Evolutionary conservation across 2,329 filamentous ascomycete genomes (phyloP).

Genomic region (Raffaelea arxii): DNA sequence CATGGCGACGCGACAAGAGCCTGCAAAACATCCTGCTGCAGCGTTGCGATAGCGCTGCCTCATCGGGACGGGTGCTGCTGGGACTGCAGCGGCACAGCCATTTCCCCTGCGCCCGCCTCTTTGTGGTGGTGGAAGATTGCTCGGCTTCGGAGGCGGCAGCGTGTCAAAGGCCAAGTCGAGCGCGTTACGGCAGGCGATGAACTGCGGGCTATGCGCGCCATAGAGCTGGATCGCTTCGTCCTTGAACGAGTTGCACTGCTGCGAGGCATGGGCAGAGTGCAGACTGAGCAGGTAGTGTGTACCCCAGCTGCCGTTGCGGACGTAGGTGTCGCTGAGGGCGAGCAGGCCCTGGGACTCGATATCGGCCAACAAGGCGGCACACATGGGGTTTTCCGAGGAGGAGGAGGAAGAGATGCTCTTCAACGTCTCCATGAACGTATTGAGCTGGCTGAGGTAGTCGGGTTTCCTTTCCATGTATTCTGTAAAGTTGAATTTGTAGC

Average conservation of each 20-base stretch:
- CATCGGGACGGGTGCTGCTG: constrained; percentile 27
- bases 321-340: constrained; percentile 33
- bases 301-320: constrained; percentile 39
- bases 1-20: constrained; percentile 34
- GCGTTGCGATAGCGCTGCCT: constrained; percentile 28
- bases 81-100: neutral
- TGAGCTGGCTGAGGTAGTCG: too few relatives aligned
- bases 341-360: constrained; percentile 42
- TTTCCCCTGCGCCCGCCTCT: too few relatives aligned
- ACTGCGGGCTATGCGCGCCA: constrained; percentile 38
- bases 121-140: constrained; percentile 13
- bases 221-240: constrained; percentile 49
- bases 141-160: constrained; percentile 33
- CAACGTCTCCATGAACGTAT: too few relatives aligned
- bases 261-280: constrained; percentile 43
- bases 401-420: too few relatives aligned
- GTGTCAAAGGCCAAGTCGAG: constrained; percentile 40
- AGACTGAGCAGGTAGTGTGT: constrained; percentile 48
- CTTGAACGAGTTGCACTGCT: constrained; percentile 54
- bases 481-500: too few relatives aligned
- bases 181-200: constrained; percentile 35
- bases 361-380: constrained; percentile 39
- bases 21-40: constrained; percentile 42
- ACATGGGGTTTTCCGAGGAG: constrained; percentile 29
- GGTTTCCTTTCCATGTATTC: too few relatives aligned